Evolutionary conservation across 192 early-diverging fungal species (phyloP).

Genomic region (Coemansia sp.): DNA sequence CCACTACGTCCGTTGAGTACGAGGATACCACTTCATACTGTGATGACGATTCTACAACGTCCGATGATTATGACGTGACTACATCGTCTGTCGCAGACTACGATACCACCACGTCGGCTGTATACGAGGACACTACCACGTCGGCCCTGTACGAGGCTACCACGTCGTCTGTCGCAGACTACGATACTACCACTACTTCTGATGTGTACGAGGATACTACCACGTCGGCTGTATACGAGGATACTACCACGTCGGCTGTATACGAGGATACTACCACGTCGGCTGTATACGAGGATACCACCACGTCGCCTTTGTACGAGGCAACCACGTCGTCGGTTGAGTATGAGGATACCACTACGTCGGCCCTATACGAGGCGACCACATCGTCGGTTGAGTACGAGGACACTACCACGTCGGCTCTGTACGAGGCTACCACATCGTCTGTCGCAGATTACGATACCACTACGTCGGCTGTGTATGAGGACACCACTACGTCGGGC

Average conservation of each 20-base stretch:
- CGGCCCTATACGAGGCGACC: not conserved
- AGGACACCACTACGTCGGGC: not conserved
- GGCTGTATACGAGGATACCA: too few species aligned
- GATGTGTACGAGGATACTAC: conserved; percentile 1
- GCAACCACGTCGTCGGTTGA: too few species aligned
- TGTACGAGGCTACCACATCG: not conserved
- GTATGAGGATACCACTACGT: conserved; percentile 6
- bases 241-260: not conserved
- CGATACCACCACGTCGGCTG: too few species aligned
- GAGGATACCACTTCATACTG: not conserved
- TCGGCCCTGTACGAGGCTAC: too few species aligned
- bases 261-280: not conserved
- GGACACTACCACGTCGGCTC: not conserved
- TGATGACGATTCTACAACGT: too few species aligned
- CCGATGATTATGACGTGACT: too few species aligned
- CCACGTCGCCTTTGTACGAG: too few species aligned
- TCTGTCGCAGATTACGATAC: too few species aligned
- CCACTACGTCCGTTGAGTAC: not conserved
- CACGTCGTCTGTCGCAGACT: too few species aligned
- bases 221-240: not conserved
- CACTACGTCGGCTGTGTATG: not conserved
- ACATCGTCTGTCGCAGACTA: too few species aligned
- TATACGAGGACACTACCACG: too few species aligned
- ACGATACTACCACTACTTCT: too few species aligned
- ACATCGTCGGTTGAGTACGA: not conserved